Base-by-base conservation (phyloP, 106 monocot species). In the Dendrobium officinale region DNA sequence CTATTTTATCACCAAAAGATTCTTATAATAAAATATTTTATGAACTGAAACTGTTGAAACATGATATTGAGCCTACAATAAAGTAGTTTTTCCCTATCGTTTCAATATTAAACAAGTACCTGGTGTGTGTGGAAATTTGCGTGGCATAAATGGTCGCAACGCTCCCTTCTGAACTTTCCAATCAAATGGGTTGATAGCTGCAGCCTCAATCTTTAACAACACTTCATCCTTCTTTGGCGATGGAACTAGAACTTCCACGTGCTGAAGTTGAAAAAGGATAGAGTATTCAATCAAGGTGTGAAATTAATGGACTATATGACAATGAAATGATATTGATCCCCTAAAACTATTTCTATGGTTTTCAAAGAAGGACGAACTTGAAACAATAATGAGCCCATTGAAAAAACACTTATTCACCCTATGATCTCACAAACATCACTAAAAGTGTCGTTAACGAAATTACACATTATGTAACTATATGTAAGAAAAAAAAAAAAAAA, bases 91-190 rank as follows among this genome's bases (percentile, higher is more conserved):
- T 64, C 18, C 64, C 37, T 64, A 64, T 6, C n/a, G n/a, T 8
- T 10, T 64, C 18, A 64, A 67, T 26, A 29, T 67, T 24, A 67
- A 26, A 4, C 7, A 67, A 31, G 41, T 80, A 91, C 91, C 88
- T 78, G 91, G 91, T 15, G 82, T 78, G 55, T 80, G 88, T 40
- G 91, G 91, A 66, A 91, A 88, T 75, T 81, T 91, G 6, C 78
- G 44, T 54, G 88, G 88, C 55, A 88, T 6, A 84, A 88, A 56
- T 24, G 88, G 91, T 5, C 86, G 55, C 42, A 80, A 1, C 1
- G 73, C 5, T 54, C 88, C 88, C 11, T 82, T 77, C 80, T 88
- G 88, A 77, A 88, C 55, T 85, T 85, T 88, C 88, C 88, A 88
- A 80, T 88, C 88, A 79, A 88, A 67, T 59, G 88, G 81, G 77